A percentile compares a stretch with the other conserved stretches of the same genome.
Conservation (phyloP, 805 yeast species). For the Dipodascopsis uninucleata region DNA sequence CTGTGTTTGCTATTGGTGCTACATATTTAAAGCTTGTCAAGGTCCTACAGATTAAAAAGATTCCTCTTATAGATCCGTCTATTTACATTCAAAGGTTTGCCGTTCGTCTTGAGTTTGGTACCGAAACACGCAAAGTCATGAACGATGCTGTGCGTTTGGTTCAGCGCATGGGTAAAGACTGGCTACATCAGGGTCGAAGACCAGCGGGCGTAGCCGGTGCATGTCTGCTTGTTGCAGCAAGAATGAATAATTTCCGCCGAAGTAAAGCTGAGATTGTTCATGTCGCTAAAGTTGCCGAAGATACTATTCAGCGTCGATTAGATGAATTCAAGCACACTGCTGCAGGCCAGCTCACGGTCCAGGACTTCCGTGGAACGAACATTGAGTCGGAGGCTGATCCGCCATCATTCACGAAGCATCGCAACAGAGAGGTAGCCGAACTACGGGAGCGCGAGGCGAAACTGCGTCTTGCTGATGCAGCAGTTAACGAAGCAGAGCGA, state of each 20-base stretch:
- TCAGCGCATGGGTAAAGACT: slow-evolving; percentile 86
- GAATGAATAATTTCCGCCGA: slow-evolving; percentile 93
- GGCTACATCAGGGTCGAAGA: slow-evolving; percentile 95
- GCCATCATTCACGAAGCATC: slow-evolving; percentile 71
- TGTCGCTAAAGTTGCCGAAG: slow-evolving; percentile 92
- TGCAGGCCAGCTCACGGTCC: slow-evolving; percentile 69
- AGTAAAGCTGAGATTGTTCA: slow-evolving; percentile 92
- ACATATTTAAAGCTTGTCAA: slow-evolving; percentile 93
- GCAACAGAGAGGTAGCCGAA: slow-evolving; percentile 42
- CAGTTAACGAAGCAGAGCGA: slow-evolving; percentile 28
- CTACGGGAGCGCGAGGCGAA: slow-evolving; percentile 29
- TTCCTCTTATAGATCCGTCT: slow-evolving; percentile 93
- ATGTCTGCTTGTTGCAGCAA: slow-evolving; percentile 82
- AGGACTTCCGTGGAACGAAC: slow-evolving; percentile 57
- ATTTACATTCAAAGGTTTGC: slow-evolving; percentile 92
- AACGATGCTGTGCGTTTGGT: slow-evolving; percentile 85
- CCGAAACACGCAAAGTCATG: slow-evolving; percentile 58
- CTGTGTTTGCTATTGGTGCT: slow-evolving; percentile 93
- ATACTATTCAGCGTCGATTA: slow-evolving; percentile 83
- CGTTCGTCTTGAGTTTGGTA: slow-evolving; percentile 78
- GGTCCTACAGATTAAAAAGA: slow-evolving; percentile 64
- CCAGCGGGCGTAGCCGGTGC: slow-evolving; percentile 99
- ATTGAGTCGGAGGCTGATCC: slow-evolving; percentile 59
- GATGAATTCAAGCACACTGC: slow-evolving; percentile 80
- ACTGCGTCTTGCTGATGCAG: slow-evolving; percentile 7